phyloP scores from a whole-genome alignment of 805 yeast genomes.

The Barnettozyma populi region DNA sequence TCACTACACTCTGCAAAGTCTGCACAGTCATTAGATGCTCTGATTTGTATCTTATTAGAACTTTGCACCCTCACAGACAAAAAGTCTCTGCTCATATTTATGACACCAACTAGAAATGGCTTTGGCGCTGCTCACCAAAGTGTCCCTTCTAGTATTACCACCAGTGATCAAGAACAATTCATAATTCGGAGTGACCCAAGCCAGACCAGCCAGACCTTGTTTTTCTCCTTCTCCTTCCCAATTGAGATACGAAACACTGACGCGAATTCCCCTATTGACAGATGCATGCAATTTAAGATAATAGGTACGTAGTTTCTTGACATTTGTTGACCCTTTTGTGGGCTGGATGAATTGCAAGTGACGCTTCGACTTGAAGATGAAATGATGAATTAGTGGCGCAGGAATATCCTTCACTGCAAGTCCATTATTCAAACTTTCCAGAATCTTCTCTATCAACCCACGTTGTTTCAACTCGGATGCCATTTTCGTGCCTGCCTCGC shows the following conservation, averaged over 20 bases:
- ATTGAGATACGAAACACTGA: slow-evolving; percentile 41
- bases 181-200: slow-evolving; percentile 53
- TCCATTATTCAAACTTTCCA: slow-evolving; percentile 32
- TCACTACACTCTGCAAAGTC: neutral
- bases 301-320: slow-evolving; percentile 16
- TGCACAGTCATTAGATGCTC: too few relatives aligned
- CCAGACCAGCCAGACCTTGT: slow-evolving; percentile 35
- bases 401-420: slow-evolving; percentile 46
- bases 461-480: slow-evolving; percentile 35
- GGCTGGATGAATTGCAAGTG: slow-evolving; percentile 59
- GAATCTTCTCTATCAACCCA: slow-evolving; percentile 33
- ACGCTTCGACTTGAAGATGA: slow-evolving; percentile 67
- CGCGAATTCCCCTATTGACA: slow-evolving; percentile 28
- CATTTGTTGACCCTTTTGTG: slow-evolving; percentile 9
- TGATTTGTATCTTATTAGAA: slow-evolving; percentile 30
- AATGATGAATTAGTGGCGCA: slow-evolving; percentile 64
- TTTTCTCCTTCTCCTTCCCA: slow-evolving; percentile 30
- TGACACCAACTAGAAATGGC: slow-evolving; percentile 72
- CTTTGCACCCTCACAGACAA: slow-evolving; percentile 68
- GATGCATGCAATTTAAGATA: slow-evolving; percentile 22
- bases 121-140: slow-evolving; percentile 56
- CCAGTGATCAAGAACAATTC: slow-evolving; percentile 61
- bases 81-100: slow-evolving; percentile 62
- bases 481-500: slow-evolving; percentile 51
- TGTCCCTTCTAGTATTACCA: slow-evolving; percentile 48